Conservation (phyloP, 2,329 filamentous ascomycete genomes). For the Phyllosticta citriasiana region DNA sequence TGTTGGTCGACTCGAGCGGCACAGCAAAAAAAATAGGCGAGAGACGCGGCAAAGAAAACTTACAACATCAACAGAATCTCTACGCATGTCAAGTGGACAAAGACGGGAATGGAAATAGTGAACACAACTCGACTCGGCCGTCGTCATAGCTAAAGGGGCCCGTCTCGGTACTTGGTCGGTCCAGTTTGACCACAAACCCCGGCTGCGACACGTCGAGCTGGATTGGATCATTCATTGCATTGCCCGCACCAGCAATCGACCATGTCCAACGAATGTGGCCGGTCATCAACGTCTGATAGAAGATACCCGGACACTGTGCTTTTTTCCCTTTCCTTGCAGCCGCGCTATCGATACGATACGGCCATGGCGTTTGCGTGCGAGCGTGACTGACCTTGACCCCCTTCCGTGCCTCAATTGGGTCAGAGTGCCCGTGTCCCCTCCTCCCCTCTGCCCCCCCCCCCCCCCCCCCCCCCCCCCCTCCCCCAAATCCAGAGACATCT, state of each 20-base stretch:
- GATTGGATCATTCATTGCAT: background rate
- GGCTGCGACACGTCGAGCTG: background rate
- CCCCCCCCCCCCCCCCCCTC: conserved; percentile 1
- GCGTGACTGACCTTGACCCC: background rate
- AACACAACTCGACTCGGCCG: background rate
- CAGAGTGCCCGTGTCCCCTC: background rate
- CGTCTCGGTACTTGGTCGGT: background rate
- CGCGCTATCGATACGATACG: background rate
- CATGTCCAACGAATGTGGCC: background rate
- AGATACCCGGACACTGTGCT: background rate
- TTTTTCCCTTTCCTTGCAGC: background rate
- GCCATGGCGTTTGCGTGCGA: background rate
- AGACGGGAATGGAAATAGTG: background rate
- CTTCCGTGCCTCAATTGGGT: background rate
- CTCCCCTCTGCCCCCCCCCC: background rate
- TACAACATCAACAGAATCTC: background rate
- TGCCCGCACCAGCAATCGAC: background rate
- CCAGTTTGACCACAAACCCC: background rate
- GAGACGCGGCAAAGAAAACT: background rate
- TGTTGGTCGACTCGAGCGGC: background rate
- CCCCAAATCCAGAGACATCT: conserved; percentile 4
- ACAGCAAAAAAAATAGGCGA: background rate
- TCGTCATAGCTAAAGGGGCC: background rate
- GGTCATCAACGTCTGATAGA: background rate
- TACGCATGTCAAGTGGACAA: background rate